Conservation (phyloP, 108 stramenopile species). For the Cyclostephanos invisitatus region DNA sequence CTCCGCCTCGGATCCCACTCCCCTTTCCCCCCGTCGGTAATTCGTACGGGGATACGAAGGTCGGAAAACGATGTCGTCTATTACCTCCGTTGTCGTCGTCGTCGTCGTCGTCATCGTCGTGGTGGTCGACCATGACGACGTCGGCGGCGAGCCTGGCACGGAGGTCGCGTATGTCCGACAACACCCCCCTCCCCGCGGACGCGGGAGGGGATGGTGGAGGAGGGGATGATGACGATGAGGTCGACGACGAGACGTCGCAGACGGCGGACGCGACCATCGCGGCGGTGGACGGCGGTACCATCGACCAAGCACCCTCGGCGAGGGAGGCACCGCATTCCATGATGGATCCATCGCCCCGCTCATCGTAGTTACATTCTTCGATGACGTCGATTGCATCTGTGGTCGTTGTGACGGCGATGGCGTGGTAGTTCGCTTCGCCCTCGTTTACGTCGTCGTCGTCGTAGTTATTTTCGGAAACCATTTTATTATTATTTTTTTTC, state of each 20-base stretch:
- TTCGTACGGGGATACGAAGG: slow-evolving; percentile 41
- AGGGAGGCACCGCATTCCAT: slow-evolving; percentile 30
- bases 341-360: background rate
- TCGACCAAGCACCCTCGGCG: slow-evolving; percentile 18
- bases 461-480: too few species aligned
- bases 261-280: background rate
- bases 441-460: too few species aligned
- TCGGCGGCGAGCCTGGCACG: slow-evolving; percentile 35
- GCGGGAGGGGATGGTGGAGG: too few species aligned
- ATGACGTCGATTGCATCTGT: too few species aligned
- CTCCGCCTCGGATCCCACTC: background rate
- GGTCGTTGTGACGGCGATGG: too few species aligned
- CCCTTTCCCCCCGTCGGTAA: background rate
- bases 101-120: slow-evolving; percentile 7
- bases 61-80: slow-evolving; percentile 20
- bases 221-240: background rate
- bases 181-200: background rate
- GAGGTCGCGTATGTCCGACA: slow-evolving; percentile 19
- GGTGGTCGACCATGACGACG: too few species aligned
- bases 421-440: too few species aligned
- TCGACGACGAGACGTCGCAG: background rate
- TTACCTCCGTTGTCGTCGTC: background rate
- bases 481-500: too few species aligned
- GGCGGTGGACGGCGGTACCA: background rate
- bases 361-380: background rate